Conservation (phyloP, 306 rosid genomes). For the Herpetospermum pedunculosum region DNA sequence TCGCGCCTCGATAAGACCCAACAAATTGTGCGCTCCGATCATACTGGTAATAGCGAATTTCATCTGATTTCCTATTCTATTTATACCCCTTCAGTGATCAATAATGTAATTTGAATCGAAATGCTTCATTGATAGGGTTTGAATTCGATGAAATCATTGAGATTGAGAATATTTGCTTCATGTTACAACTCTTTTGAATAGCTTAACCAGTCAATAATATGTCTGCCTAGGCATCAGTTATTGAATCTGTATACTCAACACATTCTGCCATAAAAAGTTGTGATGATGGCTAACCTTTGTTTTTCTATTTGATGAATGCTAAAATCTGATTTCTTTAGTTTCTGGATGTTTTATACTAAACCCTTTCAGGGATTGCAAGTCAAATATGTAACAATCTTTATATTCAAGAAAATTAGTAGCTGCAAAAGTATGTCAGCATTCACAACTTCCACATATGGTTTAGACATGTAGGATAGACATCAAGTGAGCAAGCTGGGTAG, state of each 20-base stretch:
- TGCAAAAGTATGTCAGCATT: neutral
- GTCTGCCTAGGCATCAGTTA: neutral
- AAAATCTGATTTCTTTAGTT: neutral
- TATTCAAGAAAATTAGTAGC: neutral
- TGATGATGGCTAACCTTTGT: neutral
- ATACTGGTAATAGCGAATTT: conserved; percentile 6
- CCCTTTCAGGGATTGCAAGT: neutral
- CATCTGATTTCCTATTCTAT: neutral
- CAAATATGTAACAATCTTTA: neutral
- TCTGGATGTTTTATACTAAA: neutral
- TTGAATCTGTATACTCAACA: neutral
- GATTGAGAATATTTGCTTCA: neutral
- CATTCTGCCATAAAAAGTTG: neutral
- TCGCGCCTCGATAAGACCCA: neutral
- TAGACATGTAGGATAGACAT: no score
- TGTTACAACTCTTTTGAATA: neutral
- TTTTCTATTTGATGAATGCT: neutral
- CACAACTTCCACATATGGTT: no score
- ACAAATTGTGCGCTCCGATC: conserved; percentile 4
- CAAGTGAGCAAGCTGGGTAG: no score
- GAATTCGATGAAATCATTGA: neutral
- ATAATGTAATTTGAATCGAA: neutral
- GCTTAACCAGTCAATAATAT: neutral
- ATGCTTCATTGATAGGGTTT: neutral
- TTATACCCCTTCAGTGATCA: neutral